phyloP scores from a whole-genome alignment of 768 basidiomycete genomes.

The Russula emetica region DNA sequence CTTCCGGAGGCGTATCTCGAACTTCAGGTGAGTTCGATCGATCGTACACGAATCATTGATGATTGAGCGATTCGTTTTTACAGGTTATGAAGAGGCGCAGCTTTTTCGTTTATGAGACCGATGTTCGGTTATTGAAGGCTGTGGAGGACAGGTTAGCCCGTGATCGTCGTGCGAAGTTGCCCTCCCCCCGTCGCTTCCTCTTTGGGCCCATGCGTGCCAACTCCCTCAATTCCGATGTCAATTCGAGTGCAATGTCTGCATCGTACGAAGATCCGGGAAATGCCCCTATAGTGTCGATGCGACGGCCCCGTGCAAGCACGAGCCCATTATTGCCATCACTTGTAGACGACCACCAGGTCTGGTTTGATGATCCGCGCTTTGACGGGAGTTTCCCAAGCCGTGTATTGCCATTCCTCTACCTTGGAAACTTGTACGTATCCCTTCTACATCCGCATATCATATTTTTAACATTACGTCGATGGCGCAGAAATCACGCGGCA shows the following conservation, averaged over 20 bases:
- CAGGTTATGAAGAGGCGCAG: conserved; percentile 62
- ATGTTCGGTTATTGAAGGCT: conserved; percentile 65
- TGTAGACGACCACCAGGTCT: conserved; percentile 73
- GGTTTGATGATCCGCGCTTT: conserved; percentile 91
- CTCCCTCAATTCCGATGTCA: conserved; percentile 11
- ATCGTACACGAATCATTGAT: conserved; percentile 2
- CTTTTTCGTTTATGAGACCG: conserved; percentile 89
- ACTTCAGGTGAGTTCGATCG: conserved; percentile 51
- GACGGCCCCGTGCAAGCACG: conserved; percentile 67
- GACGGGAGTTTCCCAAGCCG: conserved; percentile 95
- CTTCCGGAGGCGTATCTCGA: conserved; percentile 91
- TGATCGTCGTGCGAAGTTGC: conserved; percentile 28
- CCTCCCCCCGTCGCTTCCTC: conserved; percentile 19
- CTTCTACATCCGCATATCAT: conserved; percentile 4
- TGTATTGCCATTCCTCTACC: conserved; percentile 87
- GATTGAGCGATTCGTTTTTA: neutral
- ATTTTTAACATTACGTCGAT: conserved; percentile 27
- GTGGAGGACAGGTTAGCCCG: conserved; percentile 54
- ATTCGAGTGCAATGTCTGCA: conserved; percentile 33
- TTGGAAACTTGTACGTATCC: conserved; percentile 83
- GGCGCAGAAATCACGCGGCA: conserved; percentile 76
- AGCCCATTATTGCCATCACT: conserved; percentile 62
- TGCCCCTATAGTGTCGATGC: conserved; percentile 21
- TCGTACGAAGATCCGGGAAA: conserved; percentile 29
- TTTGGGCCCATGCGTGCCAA: conserved; percentile 7